Conservation (phyloP, 805 yeast species). For the Candida pseudofarinosa region DNA sequence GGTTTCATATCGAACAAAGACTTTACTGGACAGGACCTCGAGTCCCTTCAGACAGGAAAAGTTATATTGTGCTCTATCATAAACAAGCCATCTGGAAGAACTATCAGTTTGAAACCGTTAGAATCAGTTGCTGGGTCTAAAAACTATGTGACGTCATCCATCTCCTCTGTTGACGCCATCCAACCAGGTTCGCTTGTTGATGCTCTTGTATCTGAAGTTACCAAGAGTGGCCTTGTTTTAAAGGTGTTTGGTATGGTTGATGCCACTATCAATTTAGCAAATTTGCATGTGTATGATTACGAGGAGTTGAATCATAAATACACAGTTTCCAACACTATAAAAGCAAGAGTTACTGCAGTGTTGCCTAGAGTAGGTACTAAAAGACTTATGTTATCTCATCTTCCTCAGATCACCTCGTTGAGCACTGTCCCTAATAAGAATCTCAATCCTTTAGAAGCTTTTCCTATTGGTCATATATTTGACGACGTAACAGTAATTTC, state of each 20-base stretch:
- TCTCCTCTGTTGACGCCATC: constrained; percentile 73
- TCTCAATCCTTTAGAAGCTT: constrained; percentile 48
- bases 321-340: constrained; percentile 62
- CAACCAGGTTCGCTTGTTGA: constrained; percentile 84
- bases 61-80: constrained; percentile 60
- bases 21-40: constrained; percentile 35
- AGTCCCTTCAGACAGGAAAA: constrained; percentile 51
- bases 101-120: constrained; percentile 52
- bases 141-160: constrained; percentile 45
- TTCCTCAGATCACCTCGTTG: constrained; percentile 50
- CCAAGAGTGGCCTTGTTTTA: constrained; percentile 61
- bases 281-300: constrained; percentile 47
- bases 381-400: constrained; percentile 59
- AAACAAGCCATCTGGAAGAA: constrained; percentile 45
- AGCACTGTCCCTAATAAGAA: constrained; percentile 10
- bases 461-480: constrained; percentile 73
- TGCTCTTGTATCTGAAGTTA: constrained; percentile 59
- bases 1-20: constrained; percentile 80
- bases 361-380: constrained; percentile 47
- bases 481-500: constrained; percentile 58
- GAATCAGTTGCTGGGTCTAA: constrained; percentile 42
- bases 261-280: constrained; percentile 67
- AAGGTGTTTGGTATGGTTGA: constrained; percentile 72
- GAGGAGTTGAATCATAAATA: constrained; percentile 55
- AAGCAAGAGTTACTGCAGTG: constrained; percentile 67